Evolutionary conservation across 108 stramenopile genomes (phyloP).

Genomic region (Nitzschia sp.): DNA sequence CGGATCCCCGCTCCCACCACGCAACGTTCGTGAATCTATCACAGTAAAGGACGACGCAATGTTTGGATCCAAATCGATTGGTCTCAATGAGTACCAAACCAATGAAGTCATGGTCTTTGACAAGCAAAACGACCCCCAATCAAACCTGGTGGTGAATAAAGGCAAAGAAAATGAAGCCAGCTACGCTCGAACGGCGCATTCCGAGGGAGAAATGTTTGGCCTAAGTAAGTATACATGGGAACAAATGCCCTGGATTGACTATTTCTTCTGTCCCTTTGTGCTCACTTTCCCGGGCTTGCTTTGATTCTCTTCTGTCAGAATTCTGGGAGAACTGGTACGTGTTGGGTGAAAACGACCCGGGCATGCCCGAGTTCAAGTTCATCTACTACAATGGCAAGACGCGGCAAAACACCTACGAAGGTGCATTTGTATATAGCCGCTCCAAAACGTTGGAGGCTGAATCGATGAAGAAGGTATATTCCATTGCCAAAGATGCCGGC

Average conservation of each 20-base stretch:
- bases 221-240: constrained; percentile 59
- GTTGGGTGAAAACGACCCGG: constrained; percentile 85
- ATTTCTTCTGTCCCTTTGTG: constrained; percentile 11
- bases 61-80: constrained; percentile 66
- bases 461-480: constrained; percentile 84
- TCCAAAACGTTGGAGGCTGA: constrained; percentile 69
- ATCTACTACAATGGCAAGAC: constrained; percentile 97
- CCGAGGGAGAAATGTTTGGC: constrained; percentile 93
- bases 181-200: constrained; percentile 86
- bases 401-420: constrained; percentile 95
- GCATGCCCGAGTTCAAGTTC: constrained; percentile 88
- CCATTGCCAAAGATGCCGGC: constrained; percentile 87
- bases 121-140: constrained; percentile 12
- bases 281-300: no score
- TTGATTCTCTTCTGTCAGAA: no score
- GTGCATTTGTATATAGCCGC: constrained; percentile 95
- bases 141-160: constrained; percentile 57
- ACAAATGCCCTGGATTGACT: neutral
- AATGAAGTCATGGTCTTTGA: constrained; percentile 91
- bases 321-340: constrained; percentile 99
- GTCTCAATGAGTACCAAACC: constrained; percentile 81
- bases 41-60: constrained; percentile 28
- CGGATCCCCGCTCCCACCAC: constrained; percentile 80
- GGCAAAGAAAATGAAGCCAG: constrained; percentile 52
- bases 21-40: constrained; percentile 64